Percentiles rank a stretch among this genome's conserved stretches.
Conservation (phyloP, 805 yeast genomes). For the Ogataea degrootiae region DNA sequence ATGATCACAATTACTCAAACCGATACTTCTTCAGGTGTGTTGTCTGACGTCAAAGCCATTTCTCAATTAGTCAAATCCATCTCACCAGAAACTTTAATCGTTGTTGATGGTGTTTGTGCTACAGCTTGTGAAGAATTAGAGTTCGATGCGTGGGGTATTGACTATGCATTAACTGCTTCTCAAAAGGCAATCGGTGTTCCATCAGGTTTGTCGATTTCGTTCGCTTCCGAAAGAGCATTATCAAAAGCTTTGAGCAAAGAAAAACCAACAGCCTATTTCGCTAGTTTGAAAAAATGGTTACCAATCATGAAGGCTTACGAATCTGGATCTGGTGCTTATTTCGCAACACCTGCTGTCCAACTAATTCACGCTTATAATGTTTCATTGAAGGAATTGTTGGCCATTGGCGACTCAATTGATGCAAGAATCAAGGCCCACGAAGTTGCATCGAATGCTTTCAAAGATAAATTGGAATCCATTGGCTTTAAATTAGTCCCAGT, state of each 20-base stretch:
- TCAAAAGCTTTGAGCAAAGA: conserved; percentile 46
- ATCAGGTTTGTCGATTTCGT: conserved; percentile 79
- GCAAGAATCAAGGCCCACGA: conserved; percentile 61
- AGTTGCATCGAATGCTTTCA: conserved; percentile 59
- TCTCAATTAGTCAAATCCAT: conserved; percentile 54
- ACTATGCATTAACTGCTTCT: conserved; percentile 84
- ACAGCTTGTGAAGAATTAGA: conserved; percentile 82
- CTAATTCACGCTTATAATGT: conserved; percentile 74
- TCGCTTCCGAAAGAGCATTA: conserved; percentile 73
- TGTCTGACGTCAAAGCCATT: conserved; percentile 62
- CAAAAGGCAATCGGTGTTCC: conserved; percentile 96
- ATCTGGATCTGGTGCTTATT: conserved; percentile 72
- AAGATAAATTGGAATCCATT: conserved; percentile 46
- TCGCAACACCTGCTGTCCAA: conserved; percentile 97
- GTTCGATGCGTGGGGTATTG: conserved; percentile 87
- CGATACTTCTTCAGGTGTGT: conserved; percentile 95
- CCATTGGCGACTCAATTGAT: conserved; percentile 37
- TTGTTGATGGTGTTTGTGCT: conserved; percentile 95
- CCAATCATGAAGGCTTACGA: conserved; percentile 89
- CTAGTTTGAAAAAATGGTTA: conserved; percentile 76
- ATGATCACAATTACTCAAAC: conserved; percentile 88
- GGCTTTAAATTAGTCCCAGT: conserved; percentile 68
- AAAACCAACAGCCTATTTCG: conserved; percentile 54
- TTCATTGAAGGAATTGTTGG: conserved; percentile 67
- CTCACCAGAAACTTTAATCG: conserved; percentile 75